These are phyloP conservation scores for Chytriomyces sp. DNA, from an alignment of 192 early-diverging fungal genomes.

Conservation along the genomic window DNA sequence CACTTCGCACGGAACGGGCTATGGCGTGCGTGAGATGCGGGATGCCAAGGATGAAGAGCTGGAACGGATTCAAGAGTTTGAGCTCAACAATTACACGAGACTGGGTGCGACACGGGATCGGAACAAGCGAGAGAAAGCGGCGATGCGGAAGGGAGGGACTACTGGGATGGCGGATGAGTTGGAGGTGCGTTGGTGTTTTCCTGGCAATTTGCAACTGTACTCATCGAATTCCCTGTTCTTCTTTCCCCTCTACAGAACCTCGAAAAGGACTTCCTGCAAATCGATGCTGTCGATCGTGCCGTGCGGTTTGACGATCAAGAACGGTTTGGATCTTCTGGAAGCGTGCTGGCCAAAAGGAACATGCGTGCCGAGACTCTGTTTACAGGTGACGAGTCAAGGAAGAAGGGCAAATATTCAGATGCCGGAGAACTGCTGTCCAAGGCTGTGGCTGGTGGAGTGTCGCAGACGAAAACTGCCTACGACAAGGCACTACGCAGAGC, in stretches of 20 bases:
- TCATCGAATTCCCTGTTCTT: background rate
- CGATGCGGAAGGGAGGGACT: conserved; percentile 18
- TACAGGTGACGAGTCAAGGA: background rate
- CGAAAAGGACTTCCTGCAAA: conserved; percentile 29
- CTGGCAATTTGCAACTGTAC: background rate
- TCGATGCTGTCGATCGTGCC: conserved; percentile 22
- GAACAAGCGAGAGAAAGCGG: conserved; percentile 24
- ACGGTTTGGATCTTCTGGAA: conserved; percentile 16
- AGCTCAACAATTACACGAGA: conserved; percentile 19
- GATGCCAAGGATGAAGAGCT: conserved; percentile 28
- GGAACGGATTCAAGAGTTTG: conserved; percentile 28
- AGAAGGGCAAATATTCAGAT: background rate
- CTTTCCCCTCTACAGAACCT: conserved; percentile 11
- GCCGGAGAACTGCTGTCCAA: background rate
- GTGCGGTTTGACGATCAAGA: conserved; percentile 13
- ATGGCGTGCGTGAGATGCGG: conserved; percentile 21
- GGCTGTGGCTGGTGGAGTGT: background rate
- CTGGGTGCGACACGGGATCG: conserved; percentile 20
- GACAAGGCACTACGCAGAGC: background rate
- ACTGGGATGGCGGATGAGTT: conserved; percentile 28
- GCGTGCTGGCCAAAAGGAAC: conserved; percentile 20
- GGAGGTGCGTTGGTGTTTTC: conserved; percentile 13
- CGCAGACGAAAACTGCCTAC: background rate
- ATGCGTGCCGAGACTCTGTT: conserved; percentile 11
- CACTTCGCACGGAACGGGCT: conserved; percentile 32